Percentiles rank a stretch among this genome's conserved stretches.
Conservation (phyloP, 345 rosid genomes). For the Cardamine occulta region DNA sequence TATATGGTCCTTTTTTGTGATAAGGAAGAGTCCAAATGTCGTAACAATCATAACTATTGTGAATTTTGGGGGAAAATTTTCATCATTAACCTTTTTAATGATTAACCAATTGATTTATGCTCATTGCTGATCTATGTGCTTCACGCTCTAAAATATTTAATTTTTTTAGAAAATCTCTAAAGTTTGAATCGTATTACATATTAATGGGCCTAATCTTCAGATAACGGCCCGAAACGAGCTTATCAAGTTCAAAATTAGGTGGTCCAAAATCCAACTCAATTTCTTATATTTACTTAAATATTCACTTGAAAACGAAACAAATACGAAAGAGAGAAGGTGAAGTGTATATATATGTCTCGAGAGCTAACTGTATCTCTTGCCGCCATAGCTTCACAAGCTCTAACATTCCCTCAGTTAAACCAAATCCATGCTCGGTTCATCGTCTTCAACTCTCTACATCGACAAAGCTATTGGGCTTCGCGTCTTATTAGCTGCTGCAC, state of each 20-base stretch:
- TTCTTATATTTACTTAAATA: too few species aligned
- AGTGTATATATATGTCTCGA: conserved; percentile 25
- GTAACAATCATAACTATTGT: background rate
- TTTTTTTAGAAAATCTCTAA: background rate
- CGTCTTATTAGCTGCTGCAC: conserved; percentile 43
- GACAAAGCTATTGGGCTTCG: conserved; percentile 42
- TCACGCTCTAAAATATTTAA: background rate
- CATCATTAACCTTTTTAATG: background rate
- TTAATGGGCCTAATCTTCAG: background rate
- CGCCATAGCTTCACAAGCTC: conserved; percentile 22
- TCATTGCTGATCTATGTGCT: background rate
- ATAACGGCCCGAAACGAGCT: background rate
- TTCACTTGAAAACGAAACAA: background rate
- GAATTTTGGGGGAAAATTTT: background rate
- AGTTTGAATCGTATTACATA: background rate
- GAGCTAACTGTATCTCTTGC: conserved; percentile 34
- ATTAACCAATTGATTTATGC: background rate
- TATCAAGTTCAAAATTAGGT: background rate
- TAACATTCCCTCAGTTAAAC: conserved; percentile 30
- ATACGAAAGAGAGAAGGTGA: background rate
- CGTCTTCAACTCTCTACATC: conserved; percentile 44
- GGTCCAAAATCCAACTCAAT: background rate
- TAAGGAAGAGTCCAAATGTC: background rate
- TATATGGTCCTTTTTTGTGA: background rate
- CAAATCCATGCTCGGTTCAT: conserved; percentile 50